A percentile compares a stretch with the other conserved stretches of the same genome.
Conservation (phyloP, 768 basidiomycete genomes). For the Panaeolus cyanescens region DNA sequence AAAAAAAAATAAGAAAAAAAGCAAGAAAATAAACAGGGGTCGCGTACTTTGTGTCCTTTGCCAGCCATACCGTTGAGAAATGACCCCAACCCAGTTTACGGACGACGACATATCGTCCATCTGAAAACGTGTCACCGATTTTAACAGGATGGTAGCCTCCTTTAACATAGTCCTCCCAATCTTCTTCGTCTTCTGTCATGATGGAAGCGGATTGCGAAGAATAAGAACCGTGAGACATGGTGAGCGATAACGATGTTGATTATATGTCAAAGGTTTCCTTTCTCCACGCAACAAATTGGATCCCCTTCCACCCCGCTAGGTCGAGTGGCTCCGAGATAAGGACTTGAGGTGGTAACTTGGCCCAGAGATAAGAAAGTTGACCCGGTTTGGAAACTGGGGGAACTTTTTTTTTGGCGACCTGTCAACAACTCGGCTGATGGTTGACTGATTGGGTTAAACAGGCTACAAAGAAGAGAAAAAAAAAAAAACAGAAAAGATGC, state of each 20-base stretch:
- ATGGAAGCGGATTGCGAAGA: constrained; percentile 74
- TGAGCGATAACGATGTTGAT: constrained; percentile 14
- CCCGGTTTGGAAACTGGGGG: constrained; percentile 1
- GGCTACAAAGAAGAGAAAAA: neutral
- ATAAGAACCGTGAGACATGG: constrained; percentile 74
- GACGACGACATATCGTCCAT: constrained; percentile 86
- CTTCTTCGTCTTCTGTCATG: constrained; percentile 92
- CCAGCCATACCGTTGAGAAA: constrained; percentile 93
- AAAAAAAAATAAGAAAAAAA: neutral
- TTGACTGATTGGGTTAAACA: neutral
- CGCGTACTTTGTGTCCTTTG: constrained; percentile 76
- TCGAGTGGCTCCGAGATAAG: constrained; percentile 21
- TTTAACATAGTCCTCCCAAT: constrained; percentile 84
- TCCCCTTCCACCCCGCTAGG: neutral
- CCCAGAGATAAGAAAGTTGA: constrained; percentile 1
- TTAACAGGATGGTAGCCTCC: constrained; percentile 93
- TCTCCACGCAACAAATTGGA: neutral
- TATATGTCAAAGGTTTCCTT: neutral
- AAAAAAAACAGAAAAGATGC: neutral
- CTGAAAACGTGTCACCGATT: constrained; percentile 89
- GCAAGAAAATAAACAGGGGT: neutral
- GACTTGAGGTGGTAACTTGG: neutral
- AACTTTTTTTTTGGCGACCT: neutral
- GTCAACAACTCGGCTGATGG: neutral
- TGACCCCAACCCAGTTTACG: constrained; percentile 97